Percentiles rank a stretch among this genome's conserved stretches.
Evolutionary conservation across 2,329 filamentous ascomycete species (phyloP).

Genomic region (Colletotrichum horii): DNA sequence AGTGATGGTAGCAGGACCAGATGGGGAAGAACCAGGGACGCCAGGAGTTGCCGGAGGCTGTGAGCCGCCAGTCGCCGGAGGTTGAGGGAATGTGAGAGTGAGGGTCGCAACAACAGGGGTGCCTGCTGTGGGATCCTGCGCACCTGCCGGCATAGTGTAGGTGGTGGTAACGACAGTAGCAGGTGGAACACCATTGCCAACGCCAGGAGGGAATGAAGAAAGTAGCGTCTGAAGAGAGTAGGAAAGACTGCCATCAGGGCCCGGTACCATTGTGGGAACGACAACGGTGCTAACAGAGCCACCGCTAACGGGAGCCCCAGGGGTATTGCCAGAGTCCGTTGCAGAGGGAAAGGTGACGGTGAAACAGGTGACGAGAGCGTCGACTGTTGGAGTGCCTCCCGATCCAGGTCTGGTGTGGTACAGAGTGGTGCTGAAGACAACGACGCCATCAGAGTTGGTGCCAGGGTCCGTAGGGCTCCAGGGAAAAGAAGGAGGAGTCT

Average conservation of each 20-base stretch:
- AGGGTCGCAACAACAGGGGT: conserved; percentile 26
- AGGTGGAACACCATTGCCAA: not conserved
- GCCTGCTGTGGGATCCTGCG: conserved; percentile 7
- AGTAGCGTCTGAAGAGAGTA: conserved; percentile 29
- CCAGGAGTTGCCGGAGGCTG: not conserved
- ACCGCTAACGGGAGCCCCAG: not conserved
- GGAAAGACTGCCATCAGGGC: conserved; percentile 36
- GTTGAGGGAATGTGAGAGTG: conserved; percentile 14
- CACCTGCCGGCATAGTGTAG: conserved; percentile 30
- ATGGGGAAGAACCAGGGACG: not conserved
- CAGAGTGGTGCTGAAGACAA: conserved; percentile 20
- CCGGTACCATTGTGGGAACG: conserved; percentile 23
- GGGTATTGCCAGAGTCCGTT: not conserved
- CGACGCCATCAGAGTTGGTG: not conserved
- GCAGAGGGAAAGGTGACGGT: conserved; percentile 28
- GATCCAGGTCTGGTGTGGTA: conserved; percentile 8
- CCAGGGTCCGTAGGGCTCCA: conserved; percentile 1
- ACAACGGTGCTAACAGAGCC: conserved; percentile 1
- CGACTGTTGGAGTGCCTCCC: conserved; percentile 7
- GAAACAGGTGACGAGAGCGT: conserved; percentile 25
- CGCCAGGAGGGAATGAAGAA: conserved; percentile 30
- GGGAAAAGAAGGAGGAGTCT: not conserved
- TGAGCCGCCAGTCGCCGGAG: not conserved
- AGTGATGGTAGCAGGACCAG: not conserved
- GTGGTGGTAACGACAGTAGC: conserved; percentile 23